Evolutionary conservation across 768 basidiomycete genomes (phyloP).

Genomic region (Russula compacta): DNA sequence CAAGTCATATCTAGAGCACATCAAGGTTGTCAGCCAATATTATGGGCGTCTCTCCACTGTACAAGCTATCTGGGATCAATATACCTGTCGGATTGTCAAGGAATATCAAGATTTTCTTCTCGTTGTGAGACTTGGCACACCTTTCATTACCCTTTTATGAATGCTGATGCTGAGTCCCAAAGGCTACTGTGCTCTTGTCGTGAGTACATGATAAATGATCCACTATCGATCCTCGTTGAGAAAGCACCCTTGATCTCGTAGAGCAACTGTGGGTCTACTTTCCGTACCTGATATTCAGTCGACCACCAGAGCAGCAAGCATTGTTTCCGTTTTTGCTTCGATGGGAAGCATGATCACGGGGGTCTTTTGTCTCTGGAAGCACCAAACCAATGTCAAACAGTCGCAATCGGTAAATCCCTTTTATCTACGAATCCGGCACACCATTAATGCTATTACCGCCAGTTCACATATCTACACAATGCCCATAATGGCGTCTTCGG

Average conservation of each 20-base stretch:
- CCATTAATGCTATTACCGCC: not conserved
- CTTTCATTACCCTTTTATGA: not conserved
- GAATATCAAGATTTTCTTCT: constrained; percentile 51
- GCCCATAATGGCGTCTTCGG: constrained; percentile 38
- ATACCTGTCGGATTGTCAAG: constrained; percentile 41
- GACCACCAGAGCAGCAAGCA: constrained; percentile 27
- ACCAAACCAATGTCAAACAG: constrained; percentile 39
- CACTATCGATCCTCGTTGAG: not conserved
- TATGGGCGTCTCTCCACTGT: constrained; percentile 40
- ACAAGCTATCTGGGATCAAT: constrained; percentile 41
- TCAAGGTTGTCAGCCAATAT: constrained; percentile 40
- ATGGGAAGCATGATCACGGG: constrained; percentile 48
- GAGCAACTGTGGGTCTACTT: constrained; percentile 43
- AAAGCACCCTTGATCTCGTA: constrained; percentile 16
- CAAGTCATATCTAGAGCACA: constrained; percentile 40
- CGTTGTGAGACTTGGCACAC: constrained; percentile 31
- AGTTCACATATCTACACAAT: constrained; percentile 50
- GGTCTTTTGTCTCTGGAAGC: constrained; percentile 49
- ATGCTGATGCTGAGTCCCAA: constrained; percentile 18
- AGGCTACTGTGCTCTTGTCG: constrained; percentile 47
- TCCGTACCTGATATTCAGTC: constrained; percentile 35
- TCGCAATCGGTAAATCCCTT: constrained; percentile 32
- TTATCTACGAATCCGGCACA: not conserved
- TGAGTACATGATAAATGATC: constrained; percentile 22
- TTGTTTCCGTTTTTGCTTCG: constrained; percentile 40